phyloP scores from a whole-genome alignment of 179 eudicot species.

The Amaranthus tricolor region DNA sequence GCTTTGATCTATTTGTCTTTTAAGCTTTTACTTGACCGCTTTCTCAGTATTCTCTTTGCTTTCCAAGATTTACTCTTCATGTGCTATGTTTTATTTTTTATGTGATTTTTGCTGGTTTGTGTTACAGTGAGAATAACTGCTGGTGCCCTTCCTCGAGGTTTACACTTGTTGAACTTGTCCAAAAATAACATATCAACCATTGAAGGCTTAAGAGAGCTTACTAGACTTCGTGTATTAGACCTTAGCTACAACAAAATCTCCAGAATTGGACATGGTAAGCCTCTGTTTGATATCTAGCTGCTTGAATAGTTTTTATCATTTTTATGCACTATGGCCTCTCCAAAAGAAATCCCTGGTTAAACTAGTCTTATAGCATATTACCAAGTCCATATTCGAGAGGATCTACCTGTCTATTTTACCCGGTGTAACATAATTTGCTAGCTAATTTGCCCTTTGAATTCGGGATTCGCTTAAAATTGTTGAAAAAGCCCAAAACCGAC shows the following conservation, averaged over 20 bases:
- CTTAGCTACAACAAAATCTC: conserved; percentile 82
- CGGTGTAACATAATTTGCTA: too few species aligned
- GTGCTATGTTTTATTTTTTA: background rate
- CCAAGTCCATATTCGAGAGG: background rate
- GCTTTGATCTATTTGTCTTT: background rate
- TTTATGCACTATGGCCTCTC: background rate
- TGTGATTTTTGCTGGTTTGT: conserved; percentile 3
- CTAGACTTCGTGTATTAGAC: conserved; percentile 85
- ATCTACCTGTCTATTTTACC: background rate
- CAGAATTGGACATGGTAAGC: conserved; percentile 91
- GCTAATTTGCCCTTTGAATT: too few species aligned
- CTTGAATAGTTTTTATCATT: background rate
- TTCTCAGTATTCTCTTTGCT: background rate
- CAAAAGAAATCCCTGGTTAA: background rate
- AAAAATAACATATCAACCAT: conserved; percentile 76
- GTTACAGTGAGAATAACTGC: conserved; percentile 75
- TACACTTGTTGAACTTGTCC: conserved; percentile 77
- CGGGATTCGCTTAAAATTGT: too few species aligned
- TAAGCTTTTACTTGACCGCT: background rate
- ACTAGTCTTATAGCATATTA: background rate
- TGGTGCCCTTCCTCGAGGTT: conserved; percentile 93
- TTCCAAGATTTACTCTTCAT: background rate
- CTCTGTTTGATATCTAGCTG: background rate
- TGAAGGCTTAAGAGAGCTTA: conserved; percentile 90
- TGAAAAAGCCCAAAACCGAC: too few species aligned